These are phyloP conservation scores for Halophytophthora polymorphica DNA, from an alignment of 352 stramenopile species.

Conservation along the genomic window DNA sequence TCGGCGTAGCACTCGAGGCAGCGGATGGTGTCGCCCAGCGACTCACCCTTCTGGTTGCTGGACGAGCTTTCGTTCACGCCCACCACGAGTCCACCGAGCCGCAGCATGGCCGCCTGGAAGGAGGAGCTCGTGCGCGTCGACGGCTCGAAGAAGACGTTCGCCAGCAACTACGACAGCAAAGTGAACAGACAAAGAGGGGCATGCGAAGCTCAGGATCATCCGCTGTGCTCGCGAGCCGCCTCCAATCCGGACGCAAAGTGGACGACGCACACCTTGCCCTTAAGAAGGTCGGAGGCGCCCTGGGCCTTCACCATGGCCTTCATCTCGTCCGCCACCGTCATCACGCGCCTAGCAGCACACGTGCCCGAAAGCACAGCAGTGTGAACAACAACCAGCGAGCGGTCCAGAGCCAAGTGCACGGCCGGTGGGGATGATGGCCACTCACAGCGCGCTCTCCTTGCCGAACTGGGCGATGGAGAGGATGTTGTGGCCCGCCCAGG, in stretches of 20 bases:
- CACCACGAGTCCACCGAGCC: constrained; percentile 94
- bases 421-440: background rate
- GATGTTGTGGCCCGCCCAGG: constrained; percentile 73
- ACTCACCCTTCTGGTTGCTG: constrained; percentile 98
- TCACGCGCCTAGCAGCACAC: constrained; percentile 52
- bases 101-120: constrained; percentile 97
- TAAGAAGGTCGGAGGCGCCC: constrained; percentile 71
- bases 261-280: constrained; percentile 60
- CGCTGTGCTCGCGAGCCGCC: no score
- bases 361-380: background rate
- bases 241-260: background rate
- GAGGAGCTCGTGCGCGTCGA: constrained; percentile 97
- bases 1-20: constrained; percentile 97
- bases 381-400: constrained; percentile 1
- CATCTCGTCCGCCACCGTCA: constrained; percentile 80
- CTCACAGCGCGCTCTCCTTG: constrained; percentile 66
- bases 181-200: background rate
- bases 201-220: no score
- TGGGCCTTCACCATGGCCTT: constrained; percentile 75
- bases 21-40: constrained; percentile 95
- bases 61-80: constrained; percentile 93
- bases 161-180: constrained; percentile 74
- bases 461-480: constrained; percentile 79
- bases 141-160: constrained; percentile 98
- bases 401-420: background rate